These are phyloP conservation scores for Aureobasidium melanogenum DNA, from an alignment of 2,329 filamentous ascomycete genomes.

Conservation along the genomic window DNA sequence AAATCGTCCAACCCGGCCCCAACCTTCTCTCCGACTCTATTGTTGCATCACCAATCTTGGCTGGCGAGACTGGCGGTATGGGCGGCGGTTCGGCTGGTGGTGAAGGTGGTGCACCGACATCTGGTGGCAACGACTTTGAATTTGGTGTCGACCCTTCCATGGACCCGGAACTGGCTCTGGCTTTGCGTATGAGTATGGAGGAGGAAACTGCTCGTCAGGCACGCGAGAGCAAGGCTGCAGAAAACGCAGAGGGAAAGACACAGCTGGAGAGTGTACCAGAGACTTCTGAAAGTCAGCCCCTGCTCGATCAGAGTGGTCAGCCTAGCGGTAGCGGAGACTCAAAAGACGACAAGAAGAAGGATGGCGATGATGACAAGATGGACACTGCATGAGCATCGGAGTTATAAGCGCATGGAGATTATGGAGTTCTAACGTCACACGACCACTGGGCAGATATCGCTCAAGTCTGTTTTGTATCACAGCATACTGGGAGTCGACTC, in stretches of 20 bases:
- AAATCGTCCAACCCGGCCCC: conserved; percentile 80
- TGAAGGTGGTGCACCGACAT: conserved; percentile 42
- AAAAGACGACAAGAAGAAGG: conserved; percentile 43
- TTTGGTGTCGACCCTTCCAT: conserved; percentile 86
- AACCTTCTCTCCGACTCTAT: conserved; percentile 90
- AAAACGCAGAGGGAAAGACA: conserved; percentile 60
- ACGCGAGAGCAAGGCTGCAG: conserved; percentile 66
- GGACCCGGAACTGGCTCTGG: conserved; percentile 89
- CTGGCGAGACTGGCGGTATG: conserved; percentile 62
- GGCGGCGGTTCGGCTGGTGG: conserved; percentile 40
- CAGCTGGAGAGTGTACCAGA: conserved; percentile 75
- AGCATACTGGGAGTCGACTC: background rate
- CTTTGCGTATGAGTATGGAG: conserved; percentile 94
- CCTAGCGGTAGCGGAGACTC: conserved; percentile 50
- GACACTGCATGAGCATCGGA: conserved; percentile 58
- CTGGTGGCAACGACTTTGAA: conserved; percentile 60
- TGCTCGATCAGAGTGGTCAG: conserved; percentile 57
- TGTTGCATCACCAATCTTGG: conserved; percentile 78
- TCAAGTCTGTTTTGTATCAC: background rate
- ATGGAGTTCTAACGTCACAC: conserved; percentile 7
- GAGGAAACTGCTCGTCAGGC: conserved; percentile 94
- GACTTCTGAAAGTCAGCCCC: conserved; percentile 50
- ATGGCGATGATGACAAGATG: conserved; percentile 66
- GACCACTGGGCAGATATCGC: background rate
- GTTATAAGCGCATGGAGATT: background rate